Evolutionary conservation across 2,329 filamentous ascomycete genomes (phyloP), one percentile per base, ranked within the genome.

Genomic region (Colletotrichum caudatum): DNA sequence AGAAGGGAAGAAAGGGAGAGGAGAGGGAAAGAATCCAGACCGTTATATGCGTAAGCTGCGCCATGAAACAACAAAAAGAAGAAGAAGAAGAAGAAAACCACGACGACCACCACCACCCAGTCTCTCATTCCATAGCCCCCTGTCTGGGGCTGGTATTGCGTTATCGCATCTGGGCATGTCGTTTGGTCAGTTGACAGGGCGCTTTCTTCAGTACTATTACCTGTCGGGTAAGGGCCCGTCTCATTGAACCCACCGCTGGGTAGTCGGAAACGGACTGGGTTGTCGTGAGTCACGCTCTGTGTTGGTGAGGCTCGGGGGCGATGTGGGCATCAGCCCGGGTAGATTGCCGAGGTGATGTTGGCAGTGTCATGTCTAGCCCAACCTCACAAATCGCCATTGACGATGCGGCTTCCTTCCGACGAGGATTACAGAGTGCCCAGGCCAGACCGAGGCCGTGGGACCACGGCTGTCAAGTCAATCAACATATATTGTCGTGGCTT

Each of bases 291-390:
- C 65, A 72, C 54, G 59, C 39, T 71, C 51, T 59, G 54, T 57
- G 16, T 60, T 69, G 48, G 59, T 56, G 69, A 72, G 39, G 65
- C 69, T 72, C 23, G 59, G 69, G 65, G 69, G 60, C 48, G 54
- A 64, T 59, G 65, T 60, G 54, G 69, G 60, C 53, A 64, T 62
- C 56, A 12, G 41, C n/a, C 59, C 69, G 65, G 69, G 51, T 69
- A 72, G 69, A 69, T 72, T 69, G 69, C 69, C 69, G 69, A 69
- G 60, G 69, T 64, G 64, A 59, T 64, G 54, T 57, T 64, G 59
- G 69, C 59, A 56, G 69, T 51, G 6, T 53, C 37, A 26, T 35
- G 50, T 56, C 20, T 35, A 56, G 46, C 37, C 37, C 37, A 23
- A 46, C 37, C 18, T 64, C 23, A 23, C 3, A 12, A 56, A 41